Conservation (phyloP, 2,329 filamentous ascomycete species). For the Cercospora beticola region DNA sequence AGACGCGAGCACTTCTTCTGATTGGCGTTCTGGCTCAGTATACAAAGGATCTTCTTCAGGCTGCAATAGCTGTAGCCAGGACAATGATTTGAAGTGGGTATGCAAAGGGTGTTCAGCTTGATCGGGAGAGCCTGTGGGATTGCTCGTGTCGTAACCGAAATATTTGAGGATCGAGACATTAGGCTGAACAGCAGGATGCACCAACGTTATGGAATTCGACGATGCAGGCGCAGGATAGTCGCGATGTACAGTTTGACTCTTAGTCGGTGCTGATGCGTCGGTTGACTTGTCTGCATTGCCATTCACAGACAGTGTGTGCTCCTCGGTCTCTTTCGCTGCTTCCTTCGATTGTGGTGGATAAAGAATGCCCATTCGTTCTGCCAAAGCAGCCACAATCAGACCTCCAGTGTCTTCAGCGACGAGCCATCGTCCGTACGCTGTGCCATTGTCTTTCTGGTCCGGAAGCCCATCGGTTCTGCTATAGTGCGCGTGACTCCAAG, state of each 20-base stretch:
- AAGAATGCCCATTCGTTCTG: constrained; percentile 83
- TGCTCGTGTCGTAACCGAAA: constrained; percentile 78
- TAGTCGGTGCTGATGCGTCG: constrained; percentile 1
- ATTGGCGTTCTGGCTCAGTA: constrained; percentile 60
- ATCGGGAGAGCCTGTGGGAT: constrained; percentile 49
- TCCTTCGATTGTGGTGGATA: constrained; percentile 39
- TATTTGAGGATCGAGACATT: constrained; percentile 87
- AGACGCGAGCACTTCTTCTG: constrained; percentile 61
- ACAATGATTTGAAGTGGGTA: constrained; percentile 76
- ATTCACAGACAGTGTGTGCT: background rate
- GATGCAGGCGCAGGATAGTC: constrained; percentile 61
- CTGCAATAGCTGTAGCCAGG: constrained; percentile 86
- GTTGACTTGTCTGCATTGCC: constrained; percentile 5
- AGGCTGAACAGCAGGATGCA: constrained; percentile 80
- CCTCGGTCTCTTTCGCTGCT: constrained; percentile 19
- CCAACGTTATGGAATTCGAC: constrained; percentile 74
- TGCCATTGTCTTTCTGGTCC: constrained; percentile 12
- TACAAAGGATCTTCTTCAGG: constrained; percentile 76
- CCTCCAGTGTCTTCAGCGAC: constrained; percentile 86
- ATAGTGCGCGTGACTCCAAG: constrained; percentile 88
- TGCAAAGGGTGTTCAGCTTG: constrained; percentile 68
- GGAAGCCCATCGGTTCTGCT: constrained; percentile 44
- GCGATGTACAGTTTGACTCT: constrained; percentile 43
- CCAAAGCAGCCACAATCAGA: constrained; percentile 76
- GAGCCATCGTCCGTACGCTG: constrained; percentile 66